These are phyloP conservation scores for Cryptococcus maquisensis DNA, from an alignment of 1,284 basidiomycete species.

Conservation along the genomic window DNA sequence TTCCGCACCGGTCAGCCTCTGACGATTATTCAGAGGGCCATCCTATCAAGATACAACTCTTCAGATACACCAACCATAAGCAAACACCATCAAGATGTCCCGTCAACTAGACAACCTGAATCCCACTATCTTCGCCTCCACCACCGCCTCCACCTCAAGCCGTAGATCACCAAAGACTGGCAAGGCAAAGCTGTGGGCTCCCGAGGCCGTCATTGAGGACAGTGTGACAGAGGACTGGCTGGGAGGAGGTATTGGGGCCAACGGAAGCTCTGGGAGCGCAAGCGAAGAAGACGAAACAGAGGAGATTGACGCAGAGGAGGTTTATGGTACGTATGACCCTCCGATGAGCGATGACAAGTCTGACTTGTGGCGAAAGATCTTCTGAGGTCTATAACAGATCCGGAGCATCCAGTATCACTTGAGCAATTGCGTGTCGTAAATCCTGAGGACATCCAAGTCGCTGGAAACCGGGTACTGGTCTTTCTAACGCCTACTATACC, in stretches of 20 bases:
- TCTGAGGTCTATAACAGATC: conserved; percentile 88
- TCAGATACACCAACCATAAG: too few relatives aligned
- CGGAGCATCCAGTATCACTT: conserved; percentile 91
- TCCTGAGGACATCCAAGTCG: conserved; percentile 74
- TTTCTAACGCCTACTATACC: conserved; percentile 97
- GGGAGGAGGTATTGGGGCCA: not conserved
- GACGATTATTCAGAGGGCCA: too few relatives aligned
- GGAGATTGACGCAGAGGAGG: conserved; percentile 57
- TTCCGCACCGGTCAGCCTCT: too few relatives aligned
- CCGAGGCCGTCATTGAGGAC: conserved; percentile 40
- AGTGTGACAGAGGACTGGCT: conserved; percentile 17
- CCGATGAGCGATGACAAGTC: not conserved
- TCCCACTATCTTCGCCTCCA: conserved; percentile 42
- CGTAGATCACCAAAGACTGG: conserved; percentile 11
- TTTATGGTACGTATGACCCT: conserved; percentile 53
- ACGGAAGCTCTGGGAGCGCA: not conserved
- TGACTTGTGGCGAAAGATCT: conserved; percentile 59
- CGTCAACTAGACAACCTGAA: conserved; percentile 43
- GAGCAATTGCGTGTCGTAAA: conserved; percentile 96
- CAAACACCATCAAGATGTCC: conserved; percentile 20
- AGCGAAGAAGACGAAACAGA: conserved; percentile 47
- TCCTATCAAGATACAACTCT: too few relatives aligned
- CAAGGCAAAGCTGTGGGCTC: conserved; percentile 25
- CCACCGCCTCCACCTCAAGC: conserved; percentile 12
- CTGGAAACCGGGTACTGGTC: conserved; percentile 68